These are phyloP conservation scores for Scleroderma bovista DNA, from an alignment of 768 basidiomycete species.

Conservation along the genomic window DNA sequence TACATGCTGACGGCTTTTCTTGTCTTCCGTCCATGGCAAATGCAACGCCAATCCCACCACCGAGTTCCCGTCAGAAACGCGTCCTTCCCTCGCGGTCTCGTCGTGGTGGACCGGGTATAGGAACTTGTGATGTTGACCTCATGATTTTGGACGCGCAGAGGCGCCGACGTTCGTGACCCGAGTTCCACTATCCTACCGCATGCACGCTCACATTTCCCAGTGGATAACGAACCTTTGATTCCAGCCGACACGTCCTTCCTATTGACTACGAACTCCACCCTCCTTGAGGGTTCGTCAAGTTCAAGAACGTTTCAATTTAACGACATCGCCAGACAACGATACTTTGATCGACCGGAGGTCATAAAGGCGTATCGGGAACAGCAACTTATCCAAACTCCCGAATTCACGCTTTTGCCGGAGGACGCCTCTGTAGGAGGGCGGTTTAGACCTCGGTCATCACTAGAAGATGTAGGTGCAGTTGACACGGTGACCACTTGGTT, in stretches of 20 bases:
- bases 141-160: conserved; percentile 81
- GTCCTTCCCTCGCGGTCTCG: conserved; percentile 77
- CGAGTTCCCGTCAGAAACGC: conserved; percentile 59
- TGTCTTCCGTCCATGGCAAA: conserved; percentile 26
- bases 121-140: conserved; percentile 71
- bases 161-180: conserved; percentile 57
- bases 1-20: conserved; percentile 1
- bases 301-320: conserved; percentile 42
- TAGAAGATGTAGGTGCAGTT: conserved; percentile 60
- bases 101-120: conserved; percentile 76
- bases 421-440: conserved; percentile 58
- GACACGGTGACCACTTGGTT: conserved; percentile 3
- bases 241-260: conserved; percentile 61
- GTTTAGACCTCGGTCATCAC: conserved; percentile 61
- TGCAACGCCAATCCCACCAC: conserved; percentile 27
- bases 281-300: conserved; percentile 36
- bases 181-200: conserved; percentile 1
- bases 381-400: conserved; percentile 71
- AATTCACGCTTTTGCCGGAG: conserved; percentile 46
- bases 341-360: conserved; percentile 76
- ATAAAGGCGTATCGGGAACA: conserved; percentile 66
- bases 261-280: conserved; percentile 64
- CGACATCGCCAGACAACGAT: conserved; percentile 57
- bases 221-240: conserved; percentile 67
- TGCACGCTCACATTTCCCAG: conserved; percentile 34